Conservation (phyloP, 176 grass and related monocot genomes). For the Ensete ventricosum region DNA sequence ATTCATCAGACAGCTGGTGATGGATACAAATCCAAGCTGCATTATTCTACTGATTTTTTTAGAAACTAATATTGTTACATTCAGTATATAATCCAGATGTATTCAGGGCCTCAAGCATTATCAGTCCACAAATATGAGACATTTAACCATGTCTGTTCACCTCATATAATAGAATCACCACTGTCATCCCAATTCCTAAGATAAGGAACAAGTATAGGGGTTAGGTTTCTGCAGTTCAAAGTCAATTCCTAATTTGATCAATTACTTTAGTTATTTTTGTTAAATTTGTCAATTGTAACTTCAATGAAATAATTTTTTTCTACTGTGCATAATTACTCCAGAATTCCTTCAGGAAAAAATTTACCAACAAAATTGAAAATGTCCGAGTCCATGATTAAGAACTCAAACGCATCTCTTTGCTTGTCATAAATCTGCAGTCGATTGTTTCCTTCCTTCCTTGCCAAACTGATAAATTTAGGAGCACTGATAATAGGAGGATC, state of each 20-base stretch:
- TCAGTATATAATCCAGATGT: neutral
- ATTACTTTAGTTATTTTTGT: neutral
- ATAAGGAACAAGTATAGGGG: no score
- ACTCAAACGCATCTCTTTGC: slow-evolving; percentile 48
- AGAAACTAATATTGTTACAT: neutral
- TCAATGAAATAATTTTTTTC: neutral
- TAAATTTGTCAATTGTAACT: no score
- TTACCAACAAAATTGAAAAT: slow-evolving; percentile 50
- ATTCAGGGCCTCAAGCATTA: neutral
- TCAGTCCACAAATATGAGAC: no score
- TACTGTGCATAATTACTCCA: neutral
- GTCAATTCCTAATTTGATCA: neutral
- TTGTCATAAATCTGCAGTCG: slow-evolving; percentile 57
- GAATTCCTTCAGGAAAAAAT: neutral
- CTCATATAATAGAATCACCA: no score
- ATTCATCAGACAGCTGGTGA: neutral
- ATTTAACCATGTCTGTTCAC: no score
- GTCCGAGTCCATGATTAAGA: slow-evolving; percentile 59
- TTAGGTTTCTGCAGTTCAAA: neutral
- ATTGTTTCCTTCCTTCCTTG: slow-evolving; percentile 35
- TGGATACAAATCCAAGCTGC: no score
- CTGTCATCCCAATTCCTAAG: no score
- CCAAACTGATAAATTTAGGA: slow-evolving; percentile 52
- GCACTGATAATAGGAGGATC: slow-evolving; percentile 57
- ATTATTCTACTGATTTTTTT: neutral